phyloP scores from a whole-genome alignment of 1,284 basidiomycete genomes.

The Lignosus rhinocerotis region DNA sequence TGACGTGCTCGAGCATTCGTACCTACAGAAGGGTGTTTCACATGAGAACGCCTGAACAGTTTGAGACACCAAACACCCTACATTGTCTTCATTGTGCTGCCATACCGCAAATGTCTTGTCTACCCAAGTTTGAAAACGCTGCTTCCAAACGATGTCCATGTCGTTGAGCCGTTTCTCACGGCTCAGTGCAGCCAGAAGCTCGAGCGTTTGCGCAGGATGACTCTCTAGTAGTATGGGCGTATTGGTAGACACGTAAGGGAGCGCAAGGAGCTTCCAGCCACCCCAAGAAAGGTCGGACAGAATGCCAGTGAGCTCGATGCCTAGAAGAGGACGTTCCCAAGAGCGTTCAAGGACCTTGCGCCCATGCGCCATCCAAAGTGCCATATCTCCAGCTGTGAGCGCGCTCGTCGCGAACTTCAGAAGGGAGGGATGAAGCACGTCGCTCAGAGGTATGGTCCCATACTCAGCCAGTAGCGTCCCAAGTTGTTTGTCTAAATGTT shows the following conservation, averaged over 20 bases:
- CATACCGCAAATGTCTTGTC: slow-evolving; percentile 36
- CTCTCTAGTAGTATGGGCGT: slow-evolving; percentile 46
- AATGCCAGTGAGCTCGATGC: slow-evolving; percentile 53
- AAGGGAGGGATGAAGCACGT: slow-evolving; percentile 41
- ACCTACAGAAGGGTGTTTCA: slow-evolving; percentile 27
- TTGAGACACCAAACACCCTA: slow-evolving; percentile 15
- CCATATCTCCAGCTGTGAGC: slow-evolving; percentile 62
- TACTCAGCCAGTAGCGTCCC: slow-evolving; percentile 47
- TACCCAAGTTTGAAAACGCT: slow-evolving; percentile 50
- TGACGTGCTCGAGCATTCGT: slow-evolving; percentile 49
- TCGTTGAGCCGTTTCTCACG: slow-evolving; percentile 50
- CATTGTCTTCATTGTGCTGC: slow-evolving; percentile 37
- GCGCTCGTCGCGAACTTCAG: slow-evolving; percentile 52
- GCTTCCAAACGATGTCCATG: slow-evolving; percentile 58
- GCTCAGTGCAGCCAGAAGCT: slow-evolving; percentile 52
- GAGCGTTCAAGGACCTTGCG: slow-evolving; percentile 56
- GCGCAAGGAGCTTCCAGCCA: slow-evolving; percentile 68
- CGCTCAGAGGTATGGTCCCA: slow-evolving; percentile 38
- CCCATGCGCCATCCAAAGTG: slow-evolving; percentile 62
- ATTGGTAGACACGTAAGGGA: slow-evolving; percentile 55
- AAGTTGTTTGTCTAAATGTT: slow-evolving; percentile 48
- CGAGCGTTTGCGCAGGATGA: slow-evolving; percentile 43
- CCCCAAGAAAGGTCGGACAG: slow-evolving; percentile 68
- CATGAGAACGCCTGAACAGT: neutral
- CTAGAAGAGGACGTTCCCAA: slow-evolving; percentile 45